Evolutionary conservation across 2,329 filamentous ascomycete genomes (phyloP), one percentile per base, ranked within the genome.

Genomic region (Fusarium multiceps): DNA sequence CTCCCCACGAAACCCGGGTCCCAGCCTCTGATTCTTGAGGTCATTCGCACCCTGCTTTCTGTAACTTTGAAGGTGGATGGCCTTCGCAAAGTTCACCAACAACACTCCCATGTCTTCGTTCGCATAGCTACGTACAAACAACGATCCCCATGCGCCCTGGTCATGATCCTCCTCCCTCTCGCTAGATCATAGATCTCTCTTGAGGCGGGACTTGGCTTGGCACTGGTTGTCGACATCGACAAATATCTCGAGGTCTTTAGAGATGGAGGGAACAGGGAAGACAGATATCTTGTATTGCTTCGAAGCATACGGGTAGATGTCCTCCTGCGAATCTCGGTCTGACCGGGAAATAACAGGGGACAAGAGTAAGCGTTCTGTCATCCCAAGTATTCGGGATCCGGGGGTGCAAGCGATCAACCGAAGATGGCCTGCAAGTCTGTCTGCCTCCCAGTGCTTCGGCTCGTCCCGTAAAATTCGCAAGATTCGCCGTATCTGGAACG

Each of bases 391-490:
- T 71, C 67, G 50, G 61, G 59, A 73, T 63, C 59, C 43, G 51
- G 59, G 69, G 67, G 72, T 58, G 43, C 57, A 47, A 54, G 67
- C 63, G 57, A 61, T 65, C 51, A 65, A 65, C 47, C 59, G 60
- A 65, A 11, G 40, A 63, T 21, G 61, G 68, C 60, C 62, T 37
- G 34, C 34, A 37, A 37, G 34, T 12, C 34, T 62, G 62, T 59
- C 63, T 55, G 58, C 6, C 34, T 53, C 32, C 58, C 57, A 71
- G 61, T 46, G 60, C 49, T 49, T 75, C 73, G 73, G 73, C 70
- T 75, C 73, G 73, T 75, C 72, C 73, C 73, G 73, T 65, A 53
- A 21, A 51, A 55, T 67, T 75, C 73, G 73, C 73, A 75, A 75
- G 70, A 58, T 75, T 68, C 71, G 20, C 73, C 65, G 30, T 57